Percentiles rank a stretch among this genome's conserved stretches.
These are phyloP conservation scores for Monascus purpureus DNA, from an alignment of 495 filamentous ascomycete species.

Conservation along the genomic window DNA sequence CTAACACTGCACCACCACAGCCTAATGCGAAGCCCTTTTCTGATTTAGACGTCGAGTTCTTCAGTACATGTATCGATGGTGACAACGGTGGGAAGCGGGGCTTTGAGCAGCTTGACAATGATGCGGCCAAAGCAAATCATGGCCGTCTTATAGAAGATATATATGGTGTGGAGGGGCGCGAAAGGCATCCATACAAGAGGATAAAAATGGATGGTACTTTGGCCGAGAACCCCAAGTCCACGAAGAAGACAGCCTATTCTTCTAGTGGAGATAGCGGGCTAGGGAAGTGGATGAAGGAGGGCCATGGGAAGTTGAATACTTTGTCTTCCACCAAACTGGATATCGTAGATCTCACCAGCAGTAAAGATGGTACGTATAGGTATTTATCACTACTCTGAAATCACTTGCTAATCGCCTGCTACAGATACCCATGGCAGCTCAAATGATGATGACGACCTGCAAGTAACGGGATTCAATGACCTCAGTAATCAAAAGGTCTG, in stretches of 20 bases:
- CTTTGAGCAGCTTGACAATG: constrained; percentile 14
- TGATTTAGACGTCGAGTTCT: constrained; percentile 17
- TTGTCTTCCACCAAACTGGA: constrained; percentile 9
- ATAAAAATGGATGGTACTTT: constrained; percentile 35
- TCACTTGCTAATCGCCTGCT: neutral
- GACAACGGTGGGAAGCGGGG: constrained; percentile 18
- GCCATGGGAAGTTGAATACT: constrained; percentile 16
- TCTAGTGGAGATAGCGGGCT: constrained; percentile 40
- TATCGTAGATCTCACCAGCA: constrained; percentile 54
- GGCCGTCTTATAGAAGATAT: constrained; percentile 47
- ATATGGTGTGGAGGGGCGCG: constrained; percentile 56
- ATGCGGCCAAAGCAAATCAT: constrained; percentile 10
- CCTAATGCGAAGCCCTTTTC: constrained; percentile 3
- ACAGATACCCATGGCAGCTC: constrained; percentile 10
- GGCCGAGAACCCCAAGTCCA: constrained; percentile 24
- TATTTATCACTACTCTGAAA: no score
- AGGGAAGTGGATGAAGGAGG: constrained; percentile 49
- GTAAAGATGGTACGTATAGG: constrained; percentile 11
- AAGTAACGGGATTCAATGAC: constrained; percentile 29
- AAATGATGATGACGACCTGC: constrained; percentile 29
- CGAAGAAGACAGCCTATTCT: constrained; percentile 24
- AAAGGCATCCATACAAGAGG: constrained; percentile 48
- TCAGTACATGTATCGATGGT: constrained; percentile 9
- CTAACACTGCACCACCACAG: neutral
- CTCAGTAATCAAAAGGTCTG: constrained; percentile 55